phyloP scores from a whole-genome alignment of 2,329 filamentous ascomycete genomes.

The Xenoacremonium recifei region DNA sequence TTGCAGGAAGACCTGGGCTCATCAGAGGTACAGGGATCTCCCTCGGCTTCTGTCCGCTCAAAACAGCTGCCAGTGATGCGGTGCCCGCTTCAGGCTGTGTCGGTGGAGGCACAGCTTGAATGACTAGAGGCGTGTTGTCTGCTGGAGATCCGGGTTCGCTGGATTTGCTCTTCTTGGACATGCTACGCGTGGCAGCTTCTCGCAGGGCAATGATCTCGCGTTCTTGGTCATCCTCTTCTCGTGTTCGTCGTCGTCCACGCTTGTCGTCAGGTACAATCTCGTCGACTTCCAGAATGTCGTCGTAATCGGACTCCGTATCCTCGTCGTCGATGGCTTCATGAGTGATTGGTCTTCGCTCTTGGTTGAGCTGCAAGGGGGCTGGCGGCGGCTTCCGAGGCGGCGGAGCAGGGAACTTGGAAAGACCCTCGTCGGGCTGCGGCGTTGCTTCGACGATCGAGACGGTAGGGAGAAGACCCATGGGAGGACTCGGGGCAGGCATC shows the following conservation, averaged over 20 bases:
- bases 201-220: constrained; percentile 67
- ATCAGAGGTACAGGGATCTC: constrained; percentile 44
- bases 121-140: constrained; percentile 36
- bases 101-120: constrained; percentile 32
- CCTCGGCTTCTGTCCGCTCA: constrained; percentile 38
- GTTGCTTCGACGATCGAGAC: constrained; percentile 44
- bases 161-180: constrained; percentile 70
- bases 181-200: constrained; percentile 68
- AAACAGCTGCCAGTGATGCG: constrained; percentile 52
- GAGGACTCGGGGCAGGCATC: constrained; percentile 51
- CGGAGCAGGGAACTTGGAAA: constrained; percentile 54
- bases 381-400: constrained; percentile 80
- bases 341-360: constrained; percentile 21
- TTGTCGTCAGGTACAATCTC: constrained; percentile 52
- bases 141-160: constrained; percentile 26
- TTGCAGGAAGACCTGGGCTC: constrained; percentile 60
- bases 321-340: constrained; percentile 49
- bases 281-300: constrained; percentile 70
- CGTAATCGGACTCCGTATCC: constrained; percentile 78
- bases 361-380: constrained; percentile 70
- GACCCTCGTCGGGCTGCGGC: constrained; percentile 42
- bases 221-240: constrained; percentile 82
- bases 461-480: constrained; percentile 35
- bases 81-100: constrained; percentile 39
- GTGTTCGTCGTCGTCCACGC: constrained; percentile 77